phyloP scores from a whole-genome alignment of 352 stramenopile genomes.

The Phytophthora tentaculata region DNA sequence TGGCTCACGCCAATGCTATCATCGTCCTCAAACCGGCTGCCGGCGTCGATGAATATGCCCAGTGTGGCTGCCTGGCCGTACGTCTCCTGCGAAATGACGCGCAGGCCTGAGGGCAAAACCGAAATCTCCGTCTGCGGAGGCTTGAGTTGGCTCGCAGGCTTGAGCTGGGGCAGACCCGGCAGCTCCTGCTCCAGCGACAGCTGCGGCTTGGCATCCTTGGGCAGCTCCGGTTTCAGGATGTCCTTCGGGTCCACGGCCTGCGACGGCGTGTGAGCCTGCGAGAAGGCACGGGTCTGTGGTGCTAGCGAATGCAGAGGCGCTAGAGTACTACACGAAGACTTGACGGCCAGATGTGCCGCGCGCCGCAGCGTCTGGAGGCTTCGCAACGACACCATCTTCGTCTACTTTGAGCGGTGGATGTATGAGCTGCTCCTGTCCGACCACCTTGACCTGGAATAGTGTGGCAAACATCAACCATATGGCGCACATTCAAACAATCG shows the following conservation, averaged over 20 bases:
- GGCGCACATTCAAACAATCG: too few species aligned
- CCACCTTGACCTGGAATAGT: slow-evolving; percentile 19
- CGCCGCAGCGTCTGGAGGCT: slow-evolving; percentile 41
- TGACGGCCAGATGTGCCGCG: slow-evolving; percentile 18
- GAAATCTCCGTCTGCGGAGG: slow-evolving; percentile 93
- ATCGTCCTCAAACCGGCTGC: slow-evolving; percentile 86
- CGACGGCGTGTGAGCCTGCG: slow-evolving; percentile 32
- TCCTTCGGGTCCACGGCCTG: slow-evolving; percentile 44
- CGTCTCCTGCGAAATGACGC: slow-evolving; percentile 97
- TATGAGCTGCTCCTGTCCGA: slow-evolving; percentile 13
- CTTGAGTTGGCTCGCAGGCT: slow-evolving; percentile 82
- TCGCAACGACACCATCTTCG: slow-evolving; percentile 39
- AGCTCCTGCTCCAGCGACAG: slow-evolving; percentile 69
- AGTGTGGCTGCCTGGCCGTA: slow-evolving; percentile 96
- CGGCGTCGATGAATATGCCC: slow-evolving; percentile 94
- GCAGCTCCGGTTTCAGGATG: slow-evolving; percentile 62
- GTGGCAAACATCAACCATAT: slow-evolving; percentile 20
- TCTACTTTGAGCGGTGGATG: slow-evolving; percentile 17
- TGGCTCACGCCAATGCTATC: slow-evolving; percentile 91
- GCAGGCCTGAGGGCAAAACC: slow-evolving; percentile 93
- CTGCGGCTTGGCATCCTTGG: slow-evolving; percentile 49
- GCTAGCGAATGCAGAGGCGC: slow-evolving; percentile 17
- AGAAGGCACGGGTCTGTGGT: slow-evolving; percentile 45
- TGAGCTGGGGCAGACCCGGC: slow-evolving; percentile 77
- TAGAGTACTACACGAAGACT: not conserved